These are phyloP conservation scores for Apophysomyces trapeziformis DNA, from an alignment of 371 early-diverging fungal genomes.

Conservation along the genomic window DNA sequence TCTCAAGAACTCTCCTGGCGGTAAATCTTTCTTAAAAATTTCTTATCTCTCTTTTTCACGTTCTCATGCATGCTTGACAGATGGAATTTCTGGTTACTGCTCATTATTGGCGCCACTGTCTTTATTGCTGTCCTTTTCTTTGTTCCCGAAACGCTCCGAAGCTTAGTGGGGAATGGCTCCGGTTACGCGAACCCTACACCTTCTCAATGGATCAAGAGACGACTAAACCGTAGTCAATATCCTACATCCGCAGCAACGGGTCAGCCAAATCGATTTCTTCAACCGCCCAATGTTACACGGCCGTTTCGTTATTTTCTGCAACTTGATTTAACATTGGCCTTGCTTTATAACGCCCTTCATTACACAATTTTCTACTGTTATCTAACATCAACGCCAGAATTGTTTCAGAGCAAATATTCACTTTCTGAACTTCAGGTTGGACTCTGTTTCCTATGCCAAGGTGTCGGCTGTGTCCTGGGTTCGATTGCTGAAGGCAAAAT, in stretches of 20 bases:
- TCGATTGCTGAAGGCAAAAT: conserved; percentile 31
- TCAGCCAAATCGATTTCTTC: neutral
- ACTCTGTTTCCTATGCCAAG: conserved; percentile 37
- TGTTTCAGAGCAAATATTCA: conserved; percentile 28
- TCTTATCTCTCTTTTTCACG: neutral
- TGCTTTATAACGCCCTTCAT: conserved; percentile 25
- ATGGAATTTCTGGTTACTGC: conserved; percentile 59
- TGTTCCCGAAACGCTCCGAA: conserved; percentile 66
- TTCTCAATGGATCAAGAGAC: conserved; percentile 18
- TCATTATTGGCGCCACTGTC: conserved; percentile 53
- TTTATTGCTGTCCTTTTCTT: conserved; percentile 51
- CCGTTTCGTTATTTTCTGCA: conserved; percentile 4
- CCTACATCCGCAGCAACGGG: neutral
- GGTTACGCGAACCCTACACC: conserved; percentile 39
- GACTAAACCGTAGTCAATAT: neutral
- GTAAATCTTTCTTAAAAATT: conserved; percentile 2
- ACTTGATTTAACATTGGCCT: conserved; percentile 20
- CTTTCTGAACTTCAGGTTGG: conserved; percentile 36
- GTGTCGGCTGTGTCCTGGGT: conserved; percentile 37
- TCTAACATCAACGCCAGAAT: conserved; percentile 28
- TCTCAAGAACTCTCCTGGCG: conserved; percentile 18
- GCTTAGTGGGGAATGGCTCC: conserved; percentile 43
- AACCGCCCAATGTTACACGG: neutral
- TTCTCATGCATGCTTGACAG: conserved; percentile 15
- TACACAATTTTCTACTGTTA: conserved; percentile 29